Evolutionary conservation across 2,329 filamentous ascomycete species (phyloP), one percentile per base, ranked within the genome.

Genomic region (Colletotrichum chrysophilum): DNA sequence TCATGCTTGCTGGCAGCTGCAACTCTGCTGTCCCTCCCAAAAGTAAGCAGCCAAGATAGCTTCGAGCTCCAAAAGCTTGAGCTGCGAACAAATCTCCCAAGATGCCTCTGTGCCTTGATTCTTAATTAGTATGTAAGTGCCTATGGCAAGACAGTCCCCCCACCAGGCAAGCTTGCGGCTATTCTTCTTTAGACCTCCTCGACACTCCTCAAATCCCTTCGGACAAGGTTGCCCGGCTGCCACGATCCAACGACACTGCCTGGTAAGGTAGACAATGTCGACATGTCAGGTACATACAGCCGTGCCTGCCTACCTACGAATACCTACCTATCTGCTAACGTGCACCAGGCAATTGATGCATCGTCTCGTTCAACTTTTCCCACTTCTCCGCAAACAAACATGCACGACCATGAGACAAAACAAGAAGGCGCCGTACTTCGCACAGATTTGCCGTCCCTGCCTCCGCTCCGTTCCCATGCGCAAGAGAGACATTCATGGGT

Each of bases 301-400:
- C 28, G 18, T 13, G 30, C 28, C 16, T 61, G 13, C 28, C 58
- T n/a, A 34, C 26, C 56, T 28, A 12, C 48, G 24, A 24, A n/a
- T 21, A 4, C 28, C 10, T 32, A 34, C 16, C 18, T 61, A 9
- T 8, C 38, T 38, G 30, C 32, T 13, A n/a, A 21, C 6, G 28
- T 16, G 26, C 30, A 32, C 16, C 16, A 32, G 58, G 58, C 30
- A 62, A 62, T 36, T 62, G 26, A 62, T 62, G 30, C 58, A 30
- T 61, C 58, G 58, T 32, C 58, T 32, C 28, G 28, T 18, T 32
- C n/a, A 62, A 32, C 21, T 32, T 48, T 32, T 32, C 12, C 8
- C 58, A 62, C 58, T 62, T 62, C 30, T 68, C 66, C 66, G 66
- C 66, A 68, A 68, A 52, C 66, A 68, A 68, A 60, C 66, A 68